A percentile compares a stretch with the other conserved stretches of the same genome.
Evolutionary conservation across 108 stramenopile genomes (phyloP).

Genomic region (Cyclostephanos tholiformis): DNA sequence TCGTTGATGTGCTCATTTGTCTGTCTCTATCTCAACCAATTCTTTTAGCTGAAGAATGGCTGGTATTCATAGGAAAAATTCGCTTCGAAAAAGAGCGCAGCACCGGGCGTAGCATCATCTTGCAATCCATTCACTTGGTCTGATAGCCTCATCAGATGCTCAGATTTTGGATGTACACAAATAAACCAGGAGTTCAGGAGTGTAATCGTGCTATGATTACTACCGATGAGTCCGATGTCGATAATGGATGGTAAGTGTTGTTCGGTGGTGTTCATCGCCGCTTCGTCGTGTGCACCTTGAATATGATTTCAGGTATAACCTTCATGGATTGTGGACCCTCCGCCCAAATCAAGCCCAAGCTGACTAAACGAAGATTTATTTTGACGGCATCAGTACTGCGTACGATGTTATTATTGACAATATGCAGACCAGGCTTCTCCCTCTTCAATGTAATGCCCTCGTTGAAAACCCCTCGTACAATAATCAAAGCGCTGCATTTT

Average conservation of each 20-base stretch:
- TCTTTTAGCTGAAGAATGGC: constrained; percentile 29
- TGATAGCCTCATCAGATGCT: constrained; percentile 26
- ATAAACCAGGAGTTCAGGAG: constrained; percentile 4
- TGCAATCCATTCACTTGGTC: constrained; percentile 40
- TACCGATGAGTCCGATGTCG: constrained; percentile 29
- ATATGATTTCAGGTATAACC: constrained; percentile 30
- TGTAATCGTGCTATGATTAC: constrained; percentile 23
- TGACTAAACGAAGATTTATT: constrained; percentile 34
- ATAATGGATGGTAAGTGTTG: constrained; percentile 45
- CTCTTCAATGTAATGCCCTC: constrained; percentile 30
- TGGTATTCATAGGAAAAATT: constrained; percentile 35
- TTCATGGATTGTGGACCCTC: constrained; percentile 27
- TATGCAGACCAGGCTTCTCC: constrained; percentile 27
- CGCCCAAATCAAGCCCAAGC: constrained; percentile 15
- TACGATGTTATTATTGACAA: constrained; percentile 44
- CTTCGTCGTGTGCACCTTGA: background rate
- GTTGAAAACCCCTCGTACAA: constrained; percentile 39
- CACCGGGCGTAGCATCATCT: background rate
- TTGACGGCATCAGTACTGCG: constrained; percentile 26
- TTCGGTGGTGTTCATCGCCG: background rate
- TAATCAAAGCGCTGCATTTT: constrained; percentile 21
- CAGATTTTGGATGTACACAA: constrained; percentile 34
- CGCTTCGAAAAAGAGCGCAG: constrained; percentile 19
- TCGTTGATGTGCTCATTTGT: background rate
- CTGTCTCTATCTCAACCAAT: background rate